Evolutionary conservation across 352 stramenopile species (phyloP), one percentile per base, ranked within the genome.

Genomic region (Pelagophyceae sp.): DNA sequence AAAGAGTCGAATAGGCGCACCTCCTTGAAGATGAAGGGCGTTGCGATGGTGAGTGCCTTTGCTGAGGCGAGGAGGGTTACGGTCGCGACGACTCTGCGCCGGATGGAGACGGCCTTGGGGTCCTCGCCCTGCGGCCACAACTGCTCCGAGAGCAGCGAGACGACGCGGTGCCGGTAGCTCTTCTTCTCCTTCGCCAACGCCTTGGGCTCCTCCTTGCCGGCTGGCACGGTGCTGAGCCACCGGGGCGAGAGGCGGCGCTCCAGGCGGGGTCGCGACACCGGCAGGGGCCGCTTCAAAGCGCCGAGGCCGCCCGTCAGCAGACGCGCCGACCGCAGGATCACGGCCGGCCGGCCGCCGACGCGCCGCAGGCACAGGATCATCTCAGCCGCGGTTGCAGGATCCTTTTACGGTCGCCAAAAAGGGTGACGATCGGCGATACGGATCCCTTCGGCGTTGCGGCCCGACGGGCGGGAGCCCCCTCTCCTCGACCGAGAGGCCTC

Each of bases 21-120:
- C 19, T 94, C 85, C 81, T 98, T 99, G 84, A 98, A 98, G 45
- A 98, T 85, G 82, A 98, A 99, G 19, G 95, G 95, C 38, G 98
- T 93, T 63, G 94, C 87, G 75, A 98, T 96, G n/a, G 89, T 98
- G 23, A 97, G 80, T 19, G 86, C 85, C 82, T 98, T 98, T 67
- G 90, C 90, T 6, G 80, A 86, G 27, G 97, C 80, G 80, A 98
- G 92, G 45, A 97, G 84, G 0, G 83, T 84, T 0, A 95, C 79
- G 0, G 89, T 93, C 61, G 88, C 35, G 29, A 95, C 70, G 38
- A 98, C 93, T 69, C 89, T 87, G 37, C 83, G 71, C 82, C 93
- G 61, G 15, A n/a, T 63, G 54, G 11, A 29, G 2, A 15, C 15
- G 27, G 15, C 25, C 54, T 15, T 27, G 2, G 54, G 45, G 45